These are phyloP conservation scores for Heliamphora pulchella DNA, from an alignment of 179 eudicot genomes.

Conservation along the genomic window DNA sequence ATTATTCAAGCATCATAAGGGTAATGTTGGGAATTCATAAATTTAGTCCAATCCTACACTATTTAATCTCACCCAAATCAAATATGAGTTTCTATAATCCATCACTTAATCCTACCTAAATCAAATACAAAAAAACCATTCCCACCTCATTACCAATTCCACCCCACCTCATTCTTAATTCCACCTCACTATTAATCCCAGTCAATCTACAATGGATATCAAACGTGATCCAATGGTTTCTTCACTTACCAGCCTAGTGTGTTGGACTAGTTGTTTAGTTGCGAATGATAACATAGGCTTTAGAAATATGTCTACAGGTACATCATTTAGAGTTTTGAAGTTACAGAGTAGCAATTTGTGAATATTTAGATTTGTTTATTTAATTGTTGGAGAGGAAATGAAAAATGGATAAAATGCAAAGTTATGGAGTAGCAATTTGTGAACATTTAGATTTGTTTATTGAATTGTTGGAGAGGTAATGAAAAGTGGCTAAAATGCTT, in stretches of 20 bases:
- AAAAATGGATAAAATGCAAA: not conserved
- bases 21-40: too few relatives aligned
- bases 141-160: too few relatives aligned
- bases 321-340: not conserved
- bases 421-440: not conserved
- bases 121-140: too few relatives aligned
- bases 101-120: too few relatives aligned
- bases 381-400: not conserved
- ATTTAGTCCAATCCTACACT: too few relatives aligned
- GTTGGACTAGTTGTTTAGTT: not conserved
- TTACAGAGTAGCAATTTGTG: not conserved
- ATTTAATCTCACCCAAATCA: too few relatives aligned
- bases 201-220: too few relatives aligned
- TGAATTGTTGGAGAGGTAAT: not conserved
- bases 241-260: not conserved
- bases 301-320: not conserved
- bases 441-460: not conserved
- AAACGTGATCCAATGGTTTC: too few relatives aligned
- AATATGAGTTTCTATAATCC: too few relatives aligned
- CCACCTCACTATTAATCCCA: too few relatives aligned
- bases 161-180: too few relatives aligned
- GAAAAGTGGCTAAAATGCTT: not conserved
- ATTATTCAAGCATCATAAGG: too few relatives aligned
- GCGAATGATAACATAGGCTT: not conserved
- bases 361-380: not conserved